phyloP scores from a whole-genome alignment of 1,284 basidiomycete genomes.

The Puccinia hordei region DNA sequence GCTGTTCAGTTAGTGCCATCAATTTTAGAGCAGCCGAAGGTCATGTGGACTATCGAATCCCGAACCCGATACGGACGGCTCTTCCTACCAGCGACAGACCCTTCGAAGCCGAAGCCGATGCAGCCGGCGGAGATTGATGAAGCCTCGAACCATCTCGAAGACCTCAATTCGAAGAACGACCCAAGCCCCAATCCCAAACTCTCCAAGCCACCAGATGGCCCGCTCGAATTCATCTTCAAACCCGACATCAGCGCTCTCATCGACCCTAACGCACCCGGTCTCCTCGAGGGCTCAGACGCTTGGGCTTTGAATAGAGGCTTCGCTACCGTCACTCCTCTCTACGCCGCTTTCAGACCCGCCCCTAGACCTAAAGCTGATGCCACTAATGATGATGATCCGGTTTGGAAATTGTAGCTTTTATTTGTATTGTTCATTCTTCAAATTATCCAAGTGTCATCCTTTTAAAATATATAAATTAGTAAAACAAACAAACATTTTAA shows the following conservation, averaged over 20 bases:
- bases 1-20: conserved; percentile 37
- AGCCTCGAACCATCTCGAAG: conserved; percentile 21
- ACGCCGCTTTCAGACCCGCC: conserved; percentile 35
- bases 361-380: conserved; percentile 13
- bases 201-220: neutral
- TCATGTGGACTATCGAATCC: conserved; percentile 43
- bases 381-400: neutral
- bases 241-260: conserved; percentile 44
- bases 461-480: neutral
- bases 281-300: conserved; percentile 29
- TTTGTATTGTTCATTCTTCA: neutral
- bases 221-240: conserved; percentile 42
- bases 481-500: too few species aligned
- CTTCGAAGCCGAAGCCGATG: neutral
- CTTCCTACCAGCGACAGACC: conserved; percentile 19
- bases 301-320: conserved; percentile 45
- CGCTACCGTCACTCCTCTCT: conserved; percentile 39
- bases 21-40: conserved; percentile 26
- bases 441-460: neutral
- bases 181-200: neutral
- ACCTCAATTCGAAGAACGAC: neutral
- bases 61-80: conserved; percentile 27
- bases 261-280: conserved; percentile 32
- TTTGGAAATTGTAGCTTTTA: neutral
- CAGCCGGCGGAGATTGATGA: conserved; percentile 29